Evolutionary conservation across 1,139 yeast genomes (phyloP).

Genomic region (Saccharomyces pastorianus): DNA sequence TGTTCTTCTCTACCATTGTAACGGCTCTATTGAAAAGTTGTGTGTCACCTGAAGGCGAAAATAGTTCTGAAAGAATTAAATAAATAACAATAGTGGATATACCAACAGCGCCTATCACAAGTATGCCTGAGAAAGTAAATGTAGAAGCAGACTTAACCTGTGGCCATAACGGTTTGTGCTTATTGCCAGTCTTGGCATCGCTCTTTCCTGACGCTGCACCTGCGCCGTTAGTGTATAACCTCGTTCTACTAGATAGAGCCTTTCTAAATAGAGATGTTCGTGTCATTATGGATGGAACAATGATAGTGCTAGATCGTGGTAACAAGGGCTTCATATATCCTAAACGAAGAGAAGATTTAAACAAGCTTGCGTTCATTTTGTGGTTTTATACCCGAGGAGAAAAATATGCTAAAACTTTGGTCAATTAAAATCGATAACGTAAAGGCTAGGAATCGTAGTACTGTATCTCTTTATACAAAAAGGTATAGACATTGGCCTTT

Average conservation of each 20-base stretch:
- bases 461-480: background rate
- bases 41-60: constrained; percentile 87
- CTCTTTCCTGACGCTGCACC: background rate
- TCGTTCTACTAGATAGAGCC: background rate
- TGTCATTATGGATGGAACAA: background rate
- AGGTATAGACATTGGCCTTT: background rate
- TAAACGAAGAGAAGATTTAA: background rate
- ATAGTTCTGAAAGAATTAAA: constrained; percentile 65
- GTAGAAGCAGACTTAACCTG: constrained; percentile 49
- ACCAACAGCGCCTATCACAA: constrained; percentile 62
- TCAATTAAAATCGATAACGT: background rate
- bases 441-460: background rate
- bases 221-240: background rate
- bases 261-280: background rate
- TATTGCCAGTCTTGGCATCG: constrained; percentile 6
- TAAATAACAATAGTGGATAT: constrained; percentile 65
- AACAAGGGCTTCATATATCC: background rate
- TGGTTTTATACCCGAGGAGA: background rate
- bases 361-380: background rate
- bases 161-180: constrained; percentile 30
- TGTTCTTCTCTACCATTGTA: constrained; percentile 60
- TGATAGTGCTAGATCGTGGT: background rate
- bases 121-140: constrained; percentile 50
- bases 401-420: background rate
- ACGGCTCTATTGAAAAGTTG: constrained; percentile 84